Evolutionary conservation across 2,329 filamentous ascomycete genomes (phyloP), one percentile per base, ranked within the genome.

Genomic region (Trichoderma harzianum): DNA sequence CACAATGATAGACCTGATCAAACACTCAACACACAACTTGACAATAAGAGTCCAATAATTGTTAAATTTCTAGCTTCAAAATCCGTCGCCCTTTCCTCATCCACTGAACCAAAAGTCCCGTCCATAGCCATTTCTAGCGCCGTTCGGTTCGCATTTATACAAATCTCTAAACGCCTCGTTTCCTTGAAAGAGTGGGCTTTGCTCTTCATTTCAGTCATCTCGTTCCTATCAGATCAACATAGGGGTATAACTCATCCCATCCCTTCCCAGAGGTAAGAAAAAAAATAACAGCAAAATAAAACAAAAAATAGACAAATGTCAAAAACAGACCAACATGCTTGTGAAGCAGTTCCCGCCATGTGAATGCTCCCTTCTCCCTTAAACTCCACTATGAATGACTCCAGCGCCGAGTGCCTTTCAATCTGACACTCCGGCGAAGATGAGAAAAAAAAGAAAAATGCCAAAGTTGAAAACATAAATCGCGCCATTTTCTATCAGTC

Each of bases 401-500:
- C 65, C 47, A 60, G 58, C 65, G 65, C 65, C 65, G 28, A 69
- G 70, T 60, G 63, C 24, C 51, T 51, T 63, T 36, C 36, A 30
- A 21, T 39, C 24, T 62, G 64, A 34, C 70, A 69, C 39, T 53
- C 65, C 18, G 57, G 36, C 57, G 39, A 63, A 63, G 47, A 66
- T 36, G 34, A 55, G 16, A 36, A 47, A 55, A 34, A n/a, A 61
- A 55, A 63, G 16, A 64, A 64, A 34, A 34, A 51, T 34, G 28
- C 30, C 30, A 57, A 57, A 57, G n/a, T 8, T 18, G 36, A 34
- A 60, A 69, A 26, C 18, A 57, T 7, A 51, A 28, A 3, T 12
- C 28, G 21, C 58, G 53, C 34, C 28, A 21, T 55, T 55, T 32
- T 63, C 64, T 73, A 69, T 78, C 73, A 80, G 69, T 75, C 76